Base-by-base conservation (phyloP, 371 early-diverging fungal genomes). In the Mortierella sp. region DNA sequence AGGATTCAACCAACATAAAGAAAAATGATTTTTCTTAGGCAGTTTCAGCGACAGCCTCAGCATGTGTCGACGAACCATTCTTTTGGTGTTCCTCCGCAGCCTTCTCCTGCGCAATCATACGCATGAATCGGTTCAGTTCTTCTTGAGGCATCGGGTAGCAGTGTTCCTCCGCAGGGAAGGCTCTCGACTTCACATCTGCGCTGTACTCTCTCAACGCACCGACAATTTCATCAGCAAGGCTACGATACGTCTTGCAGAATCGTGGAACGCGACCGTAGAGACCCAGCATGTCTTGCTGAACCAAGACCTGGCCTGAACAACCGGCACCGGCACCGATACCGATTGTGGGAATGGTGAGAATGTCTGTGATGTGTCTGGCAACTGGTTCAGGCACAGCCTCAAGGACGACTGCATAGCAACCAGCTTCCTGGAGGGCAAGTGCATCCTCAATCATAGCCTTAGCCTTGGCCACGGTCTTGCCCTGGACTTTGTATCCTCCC, bases 301-400 rank as follows among this genome's bases (percentile, higher is more conserved):
- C 98, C 41, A 97, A 83, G 12, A 97, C 97, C 78, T 98, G 99
- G 19, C 99, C 99, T 7, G 94, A 93, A 24, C 92, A 91, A 2
- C 86, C 82, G 3, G 86, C 72, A 7, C 99, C 98, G 3, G 97
- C 96, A 24, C 99, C 99, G 63, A 99, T 99, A 24, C 99, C 99
- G 62, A 99, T 96, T 4, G 98, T 97, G 12, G 97, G 98, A 17
- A 97, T 84, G 7, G 60, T 54, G 26, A 97, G 78, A 37, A 84
- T 78, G 47, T 88, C 64, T 4, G 97, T 97, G 54, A 97, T 90
- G 51, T 88, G 84, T 9, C 78, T 80, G 2, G 97, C 99, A 21
- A 99, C 93, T 39, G 90, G 87, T 44, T 87, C 87, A 2, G 99
- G 97, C 23, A 99, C 87, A 23, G 95, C 95, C 76, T 99, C 99